Evolutionary conservation across 2,329 filamentous ascomycete genomes (phyloP).

Genomic region (Colletotrichum sp.): DNA sequence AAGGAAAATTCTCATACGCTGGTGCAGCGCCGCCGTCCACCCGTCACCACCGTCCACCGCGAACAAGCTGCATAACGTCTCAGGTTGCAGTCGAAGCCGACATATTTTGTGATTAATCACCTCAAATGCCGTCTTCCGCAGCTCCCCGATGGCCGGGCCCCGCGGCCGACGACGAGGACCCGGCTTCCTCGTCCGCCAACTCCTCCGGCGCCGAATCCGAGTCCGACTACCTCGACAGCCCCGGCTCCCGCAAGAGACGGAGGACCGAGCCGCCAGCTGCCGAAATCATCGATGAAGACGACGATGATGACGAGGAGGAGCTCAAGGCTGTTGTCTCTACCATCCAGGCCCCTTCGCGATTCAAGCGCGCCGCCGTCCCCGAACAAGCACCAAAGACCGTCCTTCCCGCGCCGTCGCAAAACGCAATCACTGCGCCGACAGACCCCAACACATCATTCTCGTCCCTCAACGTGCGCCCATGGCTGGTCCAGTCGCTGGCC

Average conservation of each 20-base stretch:
- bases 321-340: conserved; percentile 41
- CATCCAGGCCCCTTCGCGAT: conserved; percentile 57
- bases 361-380: conserved; percentile 34
- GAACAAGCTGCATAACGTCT: not conserved
- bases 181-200: conserved; percentile 9
- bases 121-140: conserved; percentile 8
- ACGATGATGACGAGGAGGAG: conserved; percentile 35
- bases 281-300: conserved; percentile 31
- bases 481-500: conserved; percentile 82
- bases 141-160: not conserved
- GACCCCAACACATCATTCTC: conserved; percentile 71
- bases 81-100: not conserved
- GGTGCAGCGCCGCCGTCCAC: not conserved
- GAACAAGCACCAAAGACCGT: conserved; percentile 21
- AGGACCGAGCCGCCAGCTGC: conserved; percentile 35
- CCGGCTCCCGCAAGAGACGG: conserved; percentile 49
- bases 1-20: conserved; percentile 17
- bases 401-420: conserved; percentile 23
- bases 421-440: conserved; percentile 53
- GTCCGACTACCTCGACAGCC: conserved; percentile 56
- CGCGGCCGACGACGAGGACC: conserved; percentile 7
- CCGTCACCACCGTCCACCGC: not conserved
- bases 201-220: conserved; percentile 32
- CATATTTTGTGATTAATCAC: not conserved
- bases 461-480: conserved; percentile 76